Percentiles rank a stretch among this genome's conserved stretches.
These are phyloP conservation scores for Wallacemonas sp. DNA, from an alignment of 208 protist species.

Conservation along the genomic window DNA sequence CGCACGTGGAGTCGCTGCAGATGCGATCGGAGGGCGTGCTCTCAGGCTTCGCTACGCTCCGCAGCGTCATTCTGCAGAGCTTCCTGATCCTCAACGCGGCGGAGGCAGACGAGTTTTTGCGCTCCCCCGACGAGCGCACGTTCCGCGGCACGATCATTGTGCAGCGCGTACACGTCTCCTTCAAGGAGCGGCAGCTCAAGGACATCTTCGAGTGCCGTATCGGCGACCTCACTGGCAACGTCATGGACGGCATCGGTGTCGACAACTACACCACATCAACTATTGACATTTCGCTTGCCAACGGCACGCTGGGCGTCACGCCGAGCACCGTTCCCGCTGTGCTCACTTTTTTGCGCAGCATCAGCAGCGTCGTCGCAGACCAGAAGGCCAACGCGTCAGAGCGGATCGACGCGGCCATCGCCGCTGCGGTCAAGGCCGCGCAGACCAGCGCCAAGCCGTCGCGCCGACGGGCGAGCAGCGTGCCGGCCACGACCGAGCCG, in stretches of 20 bases:
- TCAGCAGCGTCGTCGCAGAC: slow-evolving; percentile 55
- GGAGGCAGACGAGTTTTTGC: slow-evolving; percentile 33
- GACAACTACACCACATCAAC: slow-evolving; percentile 54
- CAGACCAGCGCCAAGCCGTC: background rate
- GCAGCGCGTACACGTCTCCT: slow-evolving; percentile 55
- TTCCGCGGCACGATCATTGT: slow-evolving; percentile 57
- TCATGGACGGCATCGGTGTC: slow-evolving; percentile 79
- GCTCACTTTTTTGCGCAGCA: slow-evolving; percentile 50
- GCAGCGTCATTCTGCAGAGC: slow-evolving; percentile 39
- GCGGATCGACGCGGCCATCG: background rate
- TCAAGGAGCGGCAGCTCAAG: slow-evolving; percentile 89
- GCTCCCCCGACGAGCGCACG: slow-evolving; percentile 65
- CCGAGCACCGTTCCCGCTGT: slow-evolving; percentile 77
- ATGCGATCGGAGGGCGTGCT: slow-evolving; percentile 83
- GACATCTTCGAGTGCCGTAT: slow-evolving; percentile 84
- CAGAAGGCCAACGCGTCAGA: slow-evolving; percentile 40
- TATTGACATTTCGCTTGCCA: slow-evolving; percentile 41
- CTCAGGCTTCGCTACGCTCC: slow-evolving; percentile 61
- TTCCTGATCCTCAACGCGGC: slow-evolving; percentile 68
- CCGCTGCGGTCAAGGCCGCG: background rate
- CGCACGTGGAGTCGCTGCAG: slow-evolving; percentile 34
- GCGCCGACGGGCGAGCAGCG: background rate
- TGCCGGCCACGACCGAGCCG: background rate
- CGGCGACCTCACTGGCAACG: slow-evolving; percentile 33
- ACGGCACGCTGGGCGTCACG: slow-evolving; percentile 65